A percentile compares a stretch with the other conserved stretches of the same genome.
Evolutionary conservation across 2,329 filamentous ascomycete genomes (phyloP).

Genomic region (Nigrograna mackinnonii): DNA sequence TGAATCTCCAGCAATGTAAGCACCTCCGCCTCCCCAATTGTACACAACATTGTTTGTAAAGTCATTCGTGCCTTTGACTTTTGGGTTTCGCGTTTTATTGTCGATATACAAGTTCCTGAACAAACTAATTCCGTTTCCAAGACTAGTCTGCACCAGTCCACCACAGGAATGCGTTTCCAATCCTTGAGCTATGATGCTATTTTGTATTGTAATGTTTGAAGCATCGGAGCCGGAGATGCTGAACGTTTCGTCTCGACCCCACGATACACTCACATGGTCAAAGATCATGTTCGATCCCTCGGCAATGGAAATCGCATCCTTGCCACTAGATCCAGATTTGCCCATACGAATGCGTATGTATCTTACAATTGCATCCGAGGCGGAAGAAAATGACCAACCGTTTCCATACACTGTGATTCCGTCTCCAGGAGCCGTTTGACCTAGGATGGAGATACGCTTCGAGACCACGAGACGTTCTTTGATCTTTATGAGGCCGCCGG

Average conservation of each 20-base stretch:
- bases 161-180: conserved; percentile 58
- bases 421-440: conserved; percentile 55
- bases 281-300: conserved; percentile 59
- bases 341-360: conserved; percentile 61
- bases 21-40: conserved; percentile 59
- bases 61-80: conserved; percentile 61
- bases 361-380: conserved; percentile 55
- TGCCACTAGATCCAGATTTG: conserved; percentile 53
- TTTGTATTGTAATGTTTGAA: conserved; percentile 55
- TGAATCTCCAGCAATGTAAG: conserved; percentile 59
- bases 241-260: conserved; percentile 62
- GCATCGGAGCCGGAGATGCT: conserved; percentile 52
- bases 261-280: conserved; percentile 58
- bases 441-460: conserved; percentile 54
- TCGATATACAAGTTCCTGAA: conserved; percentile 62
- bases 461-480: conserved; percentile 51
- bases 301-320: conserved; percentile 59
- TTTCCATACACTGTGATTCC: conserved; percentile 60
- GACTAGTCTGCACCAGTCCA: conserved; percentile 53
- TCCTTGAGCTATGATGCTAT: conserved; percentile 59
- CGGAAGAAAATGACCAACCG: conserved; percentile 56
- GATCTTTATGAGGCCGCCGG: conserved; percentile 56
- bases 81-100: conserved; percentile 61
- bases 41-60: conserved; percentile 58
- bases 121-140: conserved; percentile 52